These are phyloP conservation scores for Lotmaria passim DNA, from an alignment of 208 protist genomes.

Conservation along the genomic window DNA sequence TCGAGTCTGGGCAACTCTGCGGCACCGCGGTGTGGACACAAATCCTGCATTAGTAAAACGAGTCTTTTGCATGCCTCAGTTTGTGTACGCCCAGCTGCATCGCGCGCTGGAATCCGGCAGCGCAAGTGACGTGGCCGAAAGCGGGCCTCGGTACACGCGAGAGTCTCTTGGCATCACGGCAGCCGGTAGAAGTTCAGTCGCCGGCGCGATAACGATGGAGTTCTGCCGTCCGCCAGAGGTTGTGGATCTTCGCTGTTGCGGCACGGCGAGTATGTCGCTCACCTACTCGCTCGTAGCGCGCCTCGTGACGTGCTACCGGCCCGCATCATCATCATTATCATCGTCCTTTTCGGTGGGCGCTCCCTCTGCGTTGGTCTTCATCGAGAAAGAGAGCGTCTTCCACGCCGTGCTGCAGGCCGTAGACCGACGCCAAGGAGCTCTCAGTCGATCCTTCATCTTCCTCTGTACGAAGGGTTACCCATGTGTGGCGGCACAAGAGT, in stretches of 20 bases:
- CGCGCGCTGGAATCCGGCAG: not conserved
- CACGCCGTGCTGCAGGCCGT: constrained; percentile 41
- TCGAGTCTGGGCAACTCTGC: not conserved
- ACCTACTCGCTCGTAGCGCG: constrained; percentile 26
- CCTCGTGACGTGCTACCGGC: constrained; percentile 17
- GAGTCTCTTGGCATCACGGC: constrained; percentile 55
- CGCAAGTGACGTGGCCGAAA: not conserved
- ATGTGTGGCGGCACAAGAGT: constrained; percentile 54
- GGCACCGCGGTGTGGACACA: not conserved
- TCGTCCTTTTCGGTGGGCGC: not conserved
- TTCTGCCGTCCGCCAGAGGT: constrained; percentile 12
- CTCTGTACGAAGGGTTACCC: constrained; percentile 86
- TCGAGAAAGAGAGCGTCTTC: constrained; percentile 84
- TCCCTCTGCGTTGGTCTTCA: constrained; percentile 49
- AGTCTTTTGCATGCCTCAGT: constrained; percentile 20
- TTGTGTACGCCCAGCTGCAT: not conserved
- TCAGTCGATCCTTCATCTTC: constrained; percentile 26
- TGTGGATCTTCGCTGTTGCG: constrained; percentile 20
- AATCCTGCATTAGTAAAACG: not conserved
- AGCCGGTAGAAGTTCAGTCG: constrained; percentile 40
- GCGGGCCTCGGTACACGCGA: constrained; percentile 34
- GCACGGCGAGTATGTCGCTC: constrained; percentile 12
- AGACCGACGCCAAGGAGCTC: not conserved
- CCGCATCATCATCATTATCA: not conserved
- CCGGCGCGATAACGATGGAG: constrained; percentile 39